Conservation (phyloP, 1,139 yeast species). For the Hyphopichia wangnamkhiaoensis region DNA sequence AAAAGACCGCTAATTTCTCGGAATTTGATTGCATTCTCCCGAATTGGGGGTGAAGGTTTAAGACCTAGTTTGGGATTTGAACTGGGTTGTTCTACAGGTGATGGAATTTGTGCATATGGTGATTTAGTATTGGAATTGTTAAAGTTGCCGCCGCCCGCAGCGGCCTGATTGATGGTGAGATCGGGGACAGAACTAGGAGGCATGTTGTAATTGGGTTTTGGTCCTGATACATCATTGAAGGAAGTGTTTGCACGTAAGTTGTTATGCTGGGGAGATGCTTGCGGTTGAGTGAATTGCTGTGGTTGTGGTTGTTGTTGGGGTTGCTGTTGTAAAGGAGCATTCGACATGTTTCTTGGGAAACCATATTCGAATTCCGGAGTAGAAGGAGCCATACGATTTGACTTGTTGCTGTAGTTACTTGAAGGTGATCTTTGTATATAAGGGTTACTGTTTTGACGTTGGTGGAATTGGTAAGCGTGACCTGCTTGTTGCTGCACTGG, state of each 20-base stretch:
- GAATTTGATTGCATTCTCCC: constrained; percentile 21
- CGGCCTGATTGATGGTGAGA: no score
- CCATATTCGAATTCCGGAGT: constrained; percentile 7
- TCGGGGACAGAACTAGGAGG: no score
- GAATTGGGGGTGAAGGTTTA: not conserved
- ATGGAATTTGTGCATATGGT: no score
- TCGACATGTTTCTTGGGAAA: not conserved
- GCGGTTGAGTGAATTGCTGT: constrained; percentile 8
- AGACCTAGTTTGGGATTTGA: not conserved
- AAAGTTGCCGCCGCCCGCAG: no score
- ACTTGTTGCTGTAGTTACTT: constrained; percentile 4
- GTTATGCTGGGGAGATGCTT: constrained; percentile 6
- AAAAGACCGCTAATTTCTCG: constrained; percentile 38
- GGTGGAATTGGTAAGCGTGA: constrained; percentile 4
- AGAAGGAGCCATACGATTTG: constrained; percentile 1
- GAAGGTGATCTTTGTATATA: constrained; percentile 6
- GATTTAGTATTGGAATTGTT: no score
- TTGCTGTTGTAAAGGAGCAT: constrained; percentile 5
- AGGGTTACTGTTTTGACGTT: constrained; percentile 8
- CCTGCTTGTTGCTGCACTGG: constrained; percentile 7
- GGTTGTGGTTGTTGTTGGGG: constrained; percentile 11
- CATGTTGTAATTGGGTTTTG: no score
- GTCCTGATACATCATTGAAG: no score
- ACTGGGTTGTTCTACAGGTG: no score
- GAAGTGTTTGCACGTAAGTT: constrained; percentile 14